phyloP scores from a whole-genome alignment of 108 stramenopile genomes.

The Chaetoceros tenuissimus region DNA sequence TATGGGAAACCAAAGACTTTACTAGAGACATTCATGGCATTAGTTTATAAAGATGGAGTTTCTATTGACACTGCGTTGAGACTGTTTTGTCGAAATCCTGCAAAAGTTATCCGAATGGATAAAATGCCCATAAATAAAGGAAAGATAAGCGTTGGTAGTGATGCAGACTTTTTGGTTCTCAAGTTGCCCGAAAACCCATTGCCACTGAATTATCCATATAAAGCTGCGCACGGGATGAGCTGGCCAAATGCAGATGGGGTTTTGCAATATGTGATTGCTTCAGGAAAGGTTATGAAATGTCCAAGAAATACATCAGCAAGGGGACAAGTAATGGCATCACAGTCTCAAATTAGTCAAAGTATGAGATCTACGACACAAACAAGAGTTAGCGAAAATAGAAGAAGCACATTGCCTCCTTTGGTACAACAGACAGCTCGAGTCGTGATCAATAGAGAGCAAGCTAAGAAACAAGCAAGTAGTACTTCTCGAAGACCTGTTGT shows the following conservation, averaged over 20 bases:
- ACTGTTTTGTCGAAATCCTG: conserved; percentile 3
- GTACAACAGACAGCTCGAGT: no score
- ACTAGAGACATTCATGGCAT: conserved; percentile 1
- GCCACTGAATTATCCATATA: neutral
- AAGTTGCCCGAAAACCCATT: neutral
- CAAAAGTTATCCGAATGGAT: neutral
- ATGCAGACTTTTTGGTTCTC: conserved; percentile 5
- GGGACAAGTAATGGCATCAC: no score
- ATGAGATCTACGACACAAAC: no score
- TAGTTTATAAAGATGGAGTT: conserved; percentile 1
- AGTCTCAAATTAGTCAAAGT: no score
- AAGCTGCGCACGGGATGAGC: neutral
- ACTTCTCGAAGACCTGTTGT: no score
- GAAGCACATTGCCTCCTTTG: no score
- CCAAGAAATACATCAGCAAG: no score
- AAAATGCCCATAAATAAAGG: neutral
- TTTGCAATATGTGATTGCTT: conserved; percentile 6
- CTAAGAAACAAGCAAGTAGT: no score
- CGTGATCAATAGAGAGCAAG: no score
- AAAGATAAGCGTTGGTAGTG: conserved; percentile 1
- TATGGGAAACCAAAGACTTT: conserved; percentile 1
- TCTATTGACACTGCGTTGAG: neutral
- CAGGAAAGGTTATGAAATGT: conserved; percentile 3
- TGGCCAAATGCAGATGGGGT: conserved; percentile 8
- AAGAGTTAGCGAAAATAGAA: no score